These are phyloP conservation scores for Exophiala xenobiotica DNA, from an alignment of 2,329 filamentous ascomycete genomes.

Conservation along the genomic window DNA sequence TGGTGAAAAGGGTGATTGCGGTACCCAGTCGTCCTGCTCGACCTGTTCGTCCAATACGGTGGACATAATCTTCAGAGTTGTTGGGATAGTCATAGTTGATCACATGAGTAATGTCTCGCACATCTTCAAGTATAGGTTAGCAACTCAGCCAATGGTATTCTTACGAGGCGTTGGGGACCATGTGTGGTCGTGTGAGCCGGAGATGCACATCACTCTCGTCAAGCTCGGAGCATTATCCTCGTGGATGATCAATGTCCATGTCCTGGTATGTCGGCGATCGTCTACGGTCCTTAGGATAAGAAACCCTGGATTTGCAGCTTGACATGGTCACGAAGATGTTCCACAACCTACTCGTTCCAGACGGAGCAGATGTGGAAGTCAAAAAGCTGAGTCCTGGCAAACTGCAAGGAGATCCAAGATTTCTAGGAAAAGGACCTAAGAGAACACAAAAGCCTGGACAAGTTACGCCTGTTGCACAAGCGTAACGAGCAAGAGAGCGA, in stretches of 20 bases:
- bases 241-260: constrained; percentile 45
- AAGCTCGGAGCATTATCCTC: constrained; percentile 42
- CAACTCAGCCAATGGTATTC: constrained; percentile 52
- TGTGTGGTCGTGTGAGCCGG: constrained; percentile 61
- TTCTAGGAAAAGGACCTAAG: constrained; percentile 74
- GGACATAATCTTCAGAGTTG: constrained; percentile 72
- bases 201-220: constrained; percentile 57
- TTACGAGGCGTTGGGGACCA: constrained; percentile 48
- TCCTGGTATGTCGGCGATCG: constrained; percentile 54
- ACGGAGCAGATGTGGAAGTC: constrained; percentile 24
- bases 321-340: constrained; percentile 70
- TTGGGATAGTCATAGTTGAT: constrained; percentile 99
- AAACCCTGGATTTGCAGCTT: constrained; percentile 74
- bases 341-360: constrained; percentile 26
- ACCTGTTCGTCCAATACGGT: constrained; percentile 67
- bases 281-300: constrained; percentile 61
- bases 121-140: constrained; percentile 93
- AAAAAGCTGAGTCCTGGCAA: constrained; percentile 27
- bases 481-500: constrained; percentile 87
- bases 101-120: constrained; percentile 99
- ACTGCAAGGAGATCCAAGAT: constrained; percentile 69
- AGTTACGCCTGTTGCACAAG: constrained; percentile 75
- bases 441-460: constrained; percentile 72
- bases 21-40: constrained; percentile 85
- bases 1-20: constrained; percentile 97